Percentiles rank a stretch among this genome's conserved stretches.
Conservation (phyloP, 306 rosid species). For the Cucumis hystrix region DNA sequence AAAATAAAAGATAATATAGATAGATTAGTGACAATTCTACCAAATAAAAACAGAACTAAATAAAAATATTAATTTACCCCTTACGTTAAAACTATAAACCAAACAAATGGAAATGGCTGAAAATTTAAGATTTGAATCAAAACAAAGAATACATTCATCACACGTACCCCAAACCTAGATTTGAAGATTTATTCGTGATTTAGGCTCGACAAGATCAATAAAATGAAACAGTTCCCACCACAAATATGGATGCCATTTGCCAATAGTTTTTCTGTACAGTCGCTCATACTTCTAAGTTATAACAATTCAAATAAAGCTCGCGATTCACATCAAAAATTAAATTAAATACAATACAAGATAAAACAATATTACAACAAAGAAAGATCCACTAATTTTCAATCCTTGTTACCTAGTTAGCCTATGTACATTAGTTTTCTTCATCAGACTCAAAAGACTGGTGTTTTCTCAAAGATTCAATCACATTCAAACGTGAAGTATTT, state of each 20-base stretch:
- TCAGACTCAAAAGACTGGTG: conserved; percentile 60
- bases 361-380: not conserved
- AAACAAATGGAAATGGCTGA: no score
- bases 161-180: not conserved
- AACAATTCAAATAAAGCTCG: not conserved
- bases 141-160: not conserved
- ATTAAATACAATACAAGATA: not conserved
- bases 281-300: not conserved
- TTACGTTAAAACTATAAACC: no score
- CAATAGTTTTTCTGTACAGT: not conserved
- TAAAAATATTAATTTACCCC: no score
- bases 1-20: conserved; percentile 4
- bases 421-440: conserved; percentile 30
- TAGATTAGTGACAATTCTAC: conserved; percentile 10
- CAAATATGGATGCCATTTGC: not conserved
- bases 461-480: conserved; percentile 51
- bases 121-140: no score
- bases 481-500: conserved; percentile 18
- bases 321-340: not conserved
- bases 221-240: not conserved
- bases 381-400: not conserved
- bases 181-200: not conserved
- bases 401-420: not conserved
- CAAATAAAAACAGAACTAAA: not conserved
- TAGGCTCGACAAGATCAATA: not conserved